Conservation (phyloP, 306 rosid species). For the Prunus campanulata region DNA sequence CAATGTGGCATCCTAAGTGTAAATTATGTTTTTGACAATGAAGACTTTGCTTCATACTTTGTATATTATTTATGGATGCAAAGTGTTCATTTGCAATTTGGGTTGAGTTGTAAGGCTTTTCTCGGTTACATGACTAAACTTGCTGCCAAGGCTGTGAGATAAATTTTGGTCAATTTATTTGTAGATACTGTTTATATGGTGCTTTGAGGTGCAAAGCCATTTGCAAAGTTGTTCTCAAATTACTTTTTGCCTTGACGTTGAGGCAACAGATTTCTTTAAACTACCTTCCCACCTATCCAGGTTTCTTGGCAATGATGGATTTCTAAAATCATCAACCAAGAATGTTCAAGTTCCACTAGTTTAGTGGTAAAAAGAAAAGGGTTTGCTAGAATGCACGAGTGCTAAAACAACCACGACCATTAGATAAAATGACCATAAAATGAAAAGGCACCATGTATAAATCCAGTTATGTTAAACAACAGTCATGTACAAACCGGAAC, state of each 20-base stretch:
- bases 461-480: not conserved
- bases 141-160: not conserved
- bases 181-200: not conserved
- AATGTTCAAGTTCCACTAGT: too few relatives aligned
- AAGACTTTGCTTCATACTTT: constrained; percentile 40
- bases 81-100: not conserved
- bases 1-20: constrained; percentile 37
- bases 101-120: not conserved
- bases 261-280: too few relatives aligned
- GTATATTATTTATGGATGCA: constrained; percentile 17
- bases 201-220: not conserved
- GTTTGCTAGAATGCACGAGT: not conserved
- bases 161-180: not conserved
- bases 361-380: too few relatives aligned
- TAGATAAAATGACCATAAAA: not conserved
- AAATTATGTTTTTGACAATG: constrained; percentile 40
- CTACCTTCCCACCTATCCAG: too few relatives aligned
- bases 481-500: constrained; percentile 2
- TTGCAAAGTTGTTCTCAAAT: too few relatives aligned
- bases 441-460: not conserved
- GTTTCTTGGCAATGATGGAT: too few relatives aligned
- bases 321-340: too few relatives aligned
- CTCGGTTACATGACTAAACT: not conserved
- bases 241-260: too few relatives aligned
- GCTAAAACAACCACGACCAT: not conserved